These are phyloP conservation scores for Tagetes erecta DNA, from an alignment of 129 eudicot genomes.

Conservation along the genomic window DNA sequence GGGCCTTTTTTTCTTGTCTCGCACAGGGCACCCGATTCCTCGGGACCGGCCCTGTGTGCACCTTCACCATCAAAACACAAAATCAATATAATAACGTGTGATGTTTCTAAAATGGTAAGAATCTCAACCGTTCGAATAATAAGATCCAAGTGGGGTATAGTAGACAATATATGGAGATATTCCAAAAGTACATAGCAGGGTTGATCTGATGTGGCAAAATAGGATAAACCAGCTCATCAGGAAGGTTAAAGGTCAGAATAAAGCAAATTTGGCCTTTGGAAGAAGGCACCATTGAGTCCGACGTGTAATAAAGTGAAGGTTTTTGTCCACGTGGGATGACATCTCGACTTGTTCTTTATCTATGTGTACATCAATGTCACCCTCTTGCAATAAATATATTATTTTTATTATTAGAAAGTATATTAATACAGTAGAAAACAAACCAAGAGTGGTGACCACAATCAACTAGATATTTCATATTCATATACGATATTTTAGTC, in stretches of 20 bases:
- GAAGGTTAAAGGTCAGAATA: constrained; percentile 37
- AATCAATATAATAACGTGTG: background rate
- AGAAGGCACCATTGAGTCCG: constrained; percentile 28
- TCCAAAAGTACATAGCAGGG: constrained; percentile 2
- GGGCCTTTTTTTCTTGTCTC: too few species aligned
- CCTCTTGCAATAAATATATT: constrained; percentile 24
- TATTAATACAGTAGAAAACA: constrained; percentile 13
- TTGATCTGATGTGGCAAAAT: constrained; percentile 34
- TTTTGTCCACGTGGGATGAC: constrained; percentile 23
- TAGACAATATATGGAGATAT: too few species aligned
- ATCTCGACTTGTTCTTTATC: constrained; percentile 14
- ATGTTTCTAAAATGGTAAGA: background rate
- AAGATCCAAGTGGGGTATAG: background rate
- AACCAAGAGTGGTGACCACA: constrained; percentile 5
- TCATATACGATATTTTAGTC: constrained; percentile 13
- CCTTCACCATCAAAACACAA: too few species aligned
- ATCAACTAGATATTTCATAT: constrained; percentile 15
- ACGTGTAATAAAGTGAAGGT: constrained; percentile 18
- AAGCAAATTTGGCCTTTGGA: constrained; percentile 35
- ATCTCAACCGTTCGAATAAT: background rate
- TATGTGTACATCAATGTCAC: constrained; percentile 20
- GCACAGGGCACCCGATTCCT: too few species aligned
- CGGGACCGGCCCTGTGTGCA: too few species aligned
- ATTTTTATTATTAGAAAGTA: background rate
- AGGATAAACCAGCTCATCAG: constrained; percentile 43